Base-by-base conservation (phyloP, 305 asterid genomes). In the Fraxinus angustifolia region DNA sequence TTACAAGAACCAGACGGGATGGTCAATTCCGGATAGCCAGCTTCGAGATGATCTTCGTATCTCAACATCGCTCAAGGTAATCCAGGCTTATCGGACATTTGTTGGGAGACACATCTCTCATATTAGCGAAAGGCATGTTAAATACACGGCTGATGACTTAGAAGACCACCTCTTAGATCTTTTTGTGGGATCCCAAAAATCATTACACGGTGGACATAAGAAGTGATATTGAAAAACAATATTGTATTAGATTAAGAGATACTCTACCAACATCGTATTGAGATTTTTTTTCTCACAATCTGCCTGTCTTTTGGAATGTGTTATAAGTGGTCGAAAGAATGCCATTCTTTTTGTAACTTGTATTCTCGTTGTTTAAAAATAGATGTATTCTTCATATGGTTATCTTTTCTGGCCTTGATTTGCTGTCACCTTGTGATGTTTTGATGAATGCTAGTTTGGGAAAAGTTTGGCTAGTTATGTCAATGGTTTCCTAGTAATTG, bases 1-100 rank as follows among this genome's bases (percentile, higher is more conserved):
- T n/a, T 96, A 96, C 83, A 91, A 88, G 93, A 96, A 83, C 89
- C 99, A 96, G 81, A 93, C 98, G 0, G 94, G 91, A 1, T 96
- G 99, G 99, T 80, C 85, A 0, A 87, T 96, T 73, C 97, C 91
- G 0, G 95, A 96, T 26, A 14, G 77, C 45, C 97, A 86, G 84
- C 97, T 96, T 3, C 86, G 99, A 0, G 99, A 96, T 4, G 99
- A 94, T 80, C 91, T 96, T 11, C 85, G 90, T 2, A 96, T 94
- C 83, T 91, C 96, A 16, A 91, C 92, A 16, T 93, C 97, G 3
- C 91, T 96, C 2, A 94, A 82, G 91, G 97, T 96, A 56, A 93
- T 96, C 45, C 98, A 91, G 86, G 99, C 93, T 33, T 94, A 96
- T 75, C 84, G 98, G 3, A 91, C 97, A 0, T 96, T 92, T 38